These are phyloP conservation scores for Diospyros kaki DNA, from an alignment of 148 eudicot genomes.

Conservation along the genomic window DNA sequence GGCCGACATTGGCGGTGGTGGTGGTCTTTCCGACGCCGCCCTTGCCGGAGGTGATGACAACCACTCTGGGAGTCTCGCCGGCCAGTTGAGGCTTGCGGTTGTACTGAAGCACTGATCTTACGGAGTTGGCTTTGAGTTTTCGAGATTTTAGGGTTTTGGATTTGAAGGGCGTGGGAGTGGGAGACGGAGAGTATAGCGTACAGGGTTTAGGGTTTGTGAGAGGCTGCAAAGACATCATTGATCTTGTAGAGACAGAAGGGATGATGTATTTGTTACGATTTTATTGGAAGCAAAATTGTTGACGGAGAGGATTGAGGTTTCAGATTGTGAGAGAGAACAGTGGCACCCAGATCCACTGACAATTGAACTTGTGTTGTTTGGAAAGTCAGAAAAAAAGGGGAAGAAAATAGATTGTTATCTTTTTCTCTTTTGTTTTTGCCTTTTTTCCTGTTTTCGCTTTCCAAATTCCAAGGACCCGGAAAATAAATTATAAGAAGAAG, in stretches of 20 bases:
- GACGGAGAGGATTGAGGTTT: too few relatives aligned
- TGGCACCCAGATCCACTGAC: too few relatives aligned
- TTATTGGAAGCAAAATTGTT: not conserved
- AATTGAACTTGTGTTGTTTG: too few relatives aligned
- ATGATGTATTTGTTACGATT: not conserved
- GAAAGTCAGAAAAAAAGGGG: too few relatives aligned
- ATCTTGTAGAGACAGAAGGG: not conserved
- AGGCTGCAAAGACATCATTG: conserved; percentile 23
- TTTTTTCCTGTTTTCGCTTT: too few relatives aligned
- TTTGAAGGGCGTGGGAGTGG: conserved; percentile 7
- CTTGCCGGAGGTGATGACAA: conserved; percentile 92
- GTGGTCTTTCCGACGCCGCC: conserved; percentile 99
- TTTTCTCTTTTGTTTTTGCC: too few relatives aligned
- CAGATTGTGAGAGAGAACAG: too few relatives aligned
- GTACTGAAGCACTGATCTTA: conserved; percentile 53
- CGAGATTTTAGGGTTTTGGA: not conserved
- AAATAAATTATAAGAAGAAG: too few relatives aligned
- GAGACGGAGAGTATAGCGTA: conserved; percentile 8
- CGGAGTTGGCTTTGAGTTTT: not conserved
- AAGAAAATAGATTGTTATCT: too few relatives aligned
- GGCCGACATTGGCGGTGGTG: conserved; percentile 91
- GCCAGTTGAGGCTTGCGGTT: conserved; percentile 75
- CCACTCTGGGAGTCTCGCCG: conserved; percentile 79
- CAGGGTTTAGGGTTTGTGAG: conserved; percentile 25
- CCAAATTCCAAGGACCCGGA: too few relatives aligned